Percentiles rank a stretch among this genome's conserved stretches.
Evolutionary conservation across 2,329 filamentous ascomycete genomes (phyloP).

Genomic region (Ophiostoma piceae): DNA sequence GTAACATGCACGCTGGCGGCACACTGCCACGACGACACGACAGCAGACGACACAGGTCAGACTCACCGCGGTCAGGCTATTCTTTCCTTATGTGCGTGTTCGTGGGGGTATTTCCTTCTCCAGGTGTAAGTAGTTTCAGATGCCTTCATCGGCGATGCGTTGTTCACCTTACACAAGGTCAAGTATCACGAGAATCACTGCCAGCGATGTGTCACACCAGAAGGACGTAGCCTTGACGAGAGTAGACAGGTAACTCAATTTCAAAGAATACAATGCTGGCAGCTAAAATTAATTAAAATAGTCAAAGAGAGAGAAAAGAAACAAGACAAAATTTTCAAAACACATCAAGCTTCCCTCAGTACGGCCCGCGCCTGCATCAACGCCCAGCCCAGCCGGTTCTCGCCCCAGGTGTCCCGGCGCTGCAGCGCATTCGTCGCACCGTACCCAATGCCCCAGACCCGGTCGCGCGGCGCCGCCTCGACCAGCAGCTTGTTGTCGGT

Average conservation of each 20-base stretch:
- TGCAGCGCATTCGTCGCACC: slow-evolving; percentile 44
- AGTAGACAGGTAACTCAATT: neutral
- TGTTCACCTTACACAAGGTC: neutral
- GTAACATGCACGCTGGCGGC: neutral
- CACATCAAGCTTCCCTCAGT: neutral
- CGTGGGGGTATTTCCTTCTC: neutral
- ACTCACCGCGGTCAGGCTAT: neutral
- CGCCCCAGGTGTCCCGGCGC: slow-evolving; percentile 51
- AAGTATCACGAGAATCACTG: neutral
- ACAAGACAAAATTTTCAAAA: neutral
- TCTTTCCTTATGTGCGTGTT: neutral
- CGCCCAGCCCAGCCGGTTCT: slow-evolving; percentile 60
- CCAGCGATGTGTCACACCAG: neutral
- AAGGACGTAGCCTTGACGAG: neutral
- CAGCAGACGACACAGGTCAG: neutral
- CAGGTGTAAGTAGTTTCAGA: too few species aligned
- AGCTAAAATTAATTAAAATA: neutral
- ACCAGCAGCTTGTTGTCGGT: slow-evolving; percentile 59
- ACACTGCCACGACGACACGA: neutral
- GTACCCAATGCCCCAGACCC: slow-evolving; percentile 64
- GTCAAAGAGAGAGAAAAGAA: neutral
- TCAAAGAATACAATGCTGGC: neutral
- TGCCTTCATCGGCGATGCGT: neutral
- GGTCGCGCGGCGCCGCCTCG: slow-evolving; percentile 56
- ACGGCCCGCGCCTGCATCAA: slow-evolving; percentile 51